Base-by-base conservation (phyloP, 2,329 filamentous ascomycete genomes). In the Colletotrichum sp. region DNA sequence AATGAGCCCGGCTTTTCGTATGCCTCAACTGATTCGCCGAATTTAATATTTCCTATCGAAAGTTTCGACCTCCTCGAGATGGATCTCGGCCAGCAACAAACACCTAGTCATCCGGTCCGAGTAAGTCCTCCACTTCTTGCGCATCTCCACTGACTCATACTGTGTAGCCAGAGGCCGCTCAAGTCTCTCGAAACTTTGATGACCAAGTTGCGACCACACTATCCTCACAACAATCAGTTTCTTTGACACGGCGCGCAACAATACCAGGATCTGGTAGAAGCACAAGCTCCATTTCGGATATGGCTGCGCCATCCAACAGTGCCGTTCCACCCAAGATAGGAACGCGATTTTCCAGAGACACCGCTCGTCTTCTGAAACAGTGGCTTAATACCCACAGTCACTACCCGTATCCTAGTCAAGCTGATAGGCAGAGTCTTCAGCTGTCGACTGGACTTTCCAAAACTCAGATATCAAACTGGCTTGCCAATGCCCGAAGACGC, bases 391-490 rank as follows among this genome's bases (percentile, higher is more conserved):
- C 92, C 8, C 95, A 98, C 82, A 91, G 91, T 80, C 90, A 94
- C 68, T 95, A 98, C 80, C 96, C 96, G 0, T 98, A 98, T 82
- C 96, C 96, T 7, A 96, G 92, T 44, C 95, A 98, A 55, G 92
- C 95, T 74, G 95, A 98, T 82, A 98, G 96, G 81, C 94, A 96
- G 78, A 90, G 92, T 77, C 88, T 98, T 28, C 94, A 95, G 84
- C 89, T 91, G 63, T 90, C 94, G 80, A 98, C 96, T 1, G 95
- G 95, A 9, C 88, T 98, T 55, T 96, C 92, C 83, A 92, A 95
- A 80, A 94, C 90, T 16, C 96, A 98, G 81, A 96, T 98, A 79
- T 93, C 93, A 13, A 98, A 98, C 83, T 98, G 96, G 96, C 91
- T 98, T 63, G 95, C 96, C 75, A 98, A 98, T 84, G 95, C 95